Evolutionary conservation across 805 yeast species (phyloP).

Genomic region (Saccharomycopsis capsularis): DNA sequence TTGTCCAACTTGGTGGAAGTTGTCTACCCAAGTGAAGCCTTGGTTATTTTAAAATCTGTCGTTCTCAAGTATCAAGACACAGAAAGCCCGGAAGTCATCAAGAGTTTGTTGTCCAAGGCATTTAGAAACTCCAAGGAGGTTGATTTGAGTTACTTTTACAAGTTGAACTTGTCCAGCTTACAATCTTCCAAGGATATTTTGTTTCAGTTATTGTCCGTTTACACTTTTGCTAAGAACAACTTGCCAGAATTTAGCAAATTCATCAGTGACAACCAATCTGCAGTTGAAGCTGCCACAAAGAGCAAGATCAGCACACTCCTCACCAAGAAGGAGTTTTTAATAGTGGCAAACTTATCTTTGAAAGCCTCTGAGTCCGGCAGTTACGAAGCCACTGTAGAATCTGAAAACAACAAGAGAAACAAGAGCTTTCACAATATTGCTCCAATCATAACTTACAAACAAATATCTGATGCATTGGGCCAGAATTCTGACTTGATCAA

Average conservation of each 20-base stretch:
- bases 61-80: conserved; percentile 8
- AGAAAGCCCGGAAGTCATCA: neutral
- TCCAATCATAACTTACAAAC: conserved; percentile 19
- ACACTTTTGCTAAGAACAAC: conserved; percentile 14
- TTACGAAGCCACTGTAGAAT: conserved; percentile 23
- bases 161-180: conserved; percentile 8
- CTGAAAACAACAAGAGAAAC: conserved; percentile 15
- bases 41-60: conserved; percentile 11
- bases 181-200: neutral
- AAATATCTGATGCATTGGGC: conserved; percentile 19
- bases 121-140: conserved; percentile 17
- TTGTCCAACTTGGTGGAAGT: conserved; percentile 10
- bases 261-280: conserved; percentile 3
- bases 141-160: conserved; percentile 17
- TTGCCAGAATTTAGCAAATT: conserved; percentile 12
- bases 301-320: conserved; percentile 2
- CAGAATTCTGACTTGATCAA: conserved; percentile 16
- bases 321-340: conserved; percentile 18
- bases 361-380: conserved; percentile 28
- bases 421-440: conserved; percentile 6
- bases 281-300: neutral
- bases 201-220: conserved; percentile 6
- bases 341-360: conserved; percentile 19
- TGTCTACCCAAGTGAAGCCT: conserved; percentile 9
- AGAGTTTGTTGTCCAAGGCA: conserved; percentile 10